phyloP scores from a whole-genome alignment of 2,329 filamentous ascomycete species.

The Aspergillus arachidicola region DNA sequence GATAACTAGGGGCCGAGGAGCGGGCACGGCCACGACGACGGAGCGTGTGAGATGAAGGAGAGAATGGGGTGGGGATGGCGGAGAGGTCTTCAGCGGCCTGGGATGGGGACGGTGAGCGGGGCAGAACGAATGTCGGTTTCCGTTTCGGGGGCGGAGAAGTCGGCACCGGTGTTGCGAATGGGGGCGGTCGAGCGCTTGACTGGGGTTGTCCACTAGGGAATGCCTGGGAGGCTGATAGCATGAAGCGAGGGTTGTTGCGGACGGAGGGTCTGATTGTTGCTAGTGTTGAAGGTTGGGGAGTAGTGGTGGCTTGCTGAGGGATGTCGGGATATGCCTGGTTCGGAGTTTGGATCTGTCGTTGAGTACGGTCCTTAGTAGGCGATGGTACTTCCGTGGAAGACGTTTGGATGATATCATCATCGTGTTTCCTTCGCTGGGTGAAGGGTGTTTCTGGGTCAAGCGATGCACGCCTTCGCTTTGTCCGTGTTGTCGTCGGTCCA shows the following conservation, averaged over 20 bases:
- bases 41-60: slow-evolving; percentile 35
- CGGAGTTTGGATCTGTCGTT: slow-evolving; percentile 12
- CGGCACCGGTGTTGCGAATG: slow-evolving; percentile 17
- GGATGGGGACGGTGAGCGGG: slow-evolving; percentile 38
- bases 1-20: slow-evolving; percentile 27
- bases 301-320: slow-evolving; percentile 11
- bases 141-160: slow-evolving; percentile 23
- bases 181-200: slow-evolving; percentile 1
- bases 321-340: slow-evolving; percentile 1
- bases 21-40: slow-evolving; percentile 33
- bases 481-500: slow-evolving; percentile 24
- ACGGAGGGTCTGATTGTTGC: slow-evolving; percentile 26
- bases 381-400: slow-evolving; percentile 22
- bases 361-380: not conserved
- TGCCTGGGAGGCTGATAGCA: slow-evolving; percentile 28
- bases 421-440: slow-evolving; percentile 8
- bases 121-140: slow-evolving; percentile 42
- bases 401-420: slow-evolving; percentile 20
- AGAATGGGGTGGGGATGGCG: slow-evolving; percentile 36
- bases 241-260: slow-evolving; percentile 32
- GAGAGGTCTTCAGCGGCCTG: slow-evolving; percentile 18
- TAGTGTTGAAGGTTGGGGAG: slow-evolving; percentile 17
- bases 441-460: slow-evolving; percentile 8
- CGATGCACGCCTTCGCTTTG: slow-evolving; percentile 38
- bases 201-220: slow-evolving; percentile 22